Evolutionary conservation across 768 basidiomycete species (phyloP), one percentile per base, ranked within the genome.

Genomic region (Rossbeevera mucosa): DNA sequence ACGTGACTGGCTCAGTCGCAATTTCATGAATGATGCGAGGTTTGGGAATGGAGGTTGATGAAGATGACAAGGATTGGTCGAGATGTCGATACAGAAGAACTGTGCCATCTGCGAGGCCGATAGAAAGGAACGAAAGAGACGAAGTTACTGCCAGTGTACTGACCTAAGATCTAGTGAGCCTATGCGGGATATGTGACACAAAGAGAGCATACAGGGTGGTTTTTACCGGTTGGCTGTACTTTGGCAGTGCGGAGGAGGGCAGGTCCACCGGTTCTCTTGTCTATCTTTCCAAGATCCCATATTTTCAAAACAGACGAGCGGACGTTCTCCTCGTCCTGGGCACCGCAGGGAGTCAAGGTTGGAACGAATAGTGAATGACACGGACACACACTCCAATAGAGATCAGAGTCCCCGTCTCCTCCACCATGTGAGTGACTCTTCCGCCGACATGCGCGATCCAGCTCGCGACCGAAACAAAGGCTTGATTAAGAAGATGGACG

Each of bases 61-160:
- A 70, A 43, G 89, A 81, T 3, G 85, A 79, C 29, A 95, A 75
- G 1, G 93, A 93, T 65, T 97, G 94, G 66, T 94, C 87, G 18
- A 97, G 75, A 63, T 97, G 91, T 7, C 91, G 83, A 66, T 91
- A 95, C 14, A 96, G 76, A 8, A 98, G 77, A 14, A 96, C 94
- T 0, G 90, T 90, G 22, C 96, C 96, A 63, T 97, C 94, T 6
- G 85, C 93, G n/a, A 98, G 80, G 13, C 94, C 96, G 36, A 98
- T 80, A 6, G 94, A 87, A 22, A 99, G 81, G 66, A 94, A 90
- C 0, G 89, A 81, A 4, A 96, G 76, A 16, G 80, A 79, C 6
- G 81, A 72, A 0, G 94, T 88, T 20, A 94, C 73, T 0, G 94
- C 90, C 38, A 96, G 74, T 2, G 86, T 81, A 2, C 91, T 84